phyloP scores from a whole-genome alignment of 2,329 filamentous ascomycete species.

The Aspergillus calidoustus region DNA sequence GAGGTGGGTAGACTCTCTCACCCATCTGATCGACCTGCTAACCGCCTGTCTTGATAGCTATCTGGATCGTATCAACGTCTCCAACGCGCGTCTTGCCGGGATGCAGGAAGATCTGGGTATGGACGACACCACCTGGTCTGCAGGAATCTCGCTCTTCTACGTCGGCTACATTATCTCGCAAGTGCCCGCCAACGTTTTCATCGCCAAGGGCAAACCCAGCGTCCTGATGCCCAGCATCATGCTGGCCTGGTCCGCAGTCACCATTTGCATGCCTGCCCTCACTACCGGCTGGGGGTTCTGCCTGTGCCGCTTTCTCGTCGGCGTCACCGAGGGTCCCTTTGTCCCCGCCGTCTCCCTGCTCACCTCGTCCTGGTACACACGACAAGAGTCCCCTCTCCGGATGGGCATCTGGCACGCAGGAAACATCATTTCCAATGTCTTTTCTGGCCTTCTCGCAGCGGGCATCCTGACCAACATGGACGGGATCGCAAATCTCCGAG shows the following conservation, averaged over 20 bases:
- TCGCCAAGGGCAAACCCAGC: slow-evolving; percentile 18
- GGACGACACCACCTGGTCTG: slow-evolving; percentile 19
- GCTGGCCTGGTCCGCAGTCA: slow-evolving; percentile 16
- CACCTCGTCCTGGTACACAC: slow-evolving; percentile 18
- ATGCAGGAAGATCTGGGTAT: slow-evolving; percentile 21
- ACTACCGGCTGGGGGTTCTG: slow-evolving; percentile 16
- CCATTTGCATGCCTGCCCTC: slow-evolving; percentile 19
- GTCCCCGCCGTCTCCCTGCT: slow-evolving; percentile 15
- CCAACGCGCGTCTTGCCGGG: slow-evolving; percentile 21
- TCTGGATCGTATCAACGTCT: slow-evolving; percentile 21
- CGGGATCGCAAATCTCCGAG: slow-evolving; percentile 10
- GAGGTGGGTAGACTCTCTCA: slow-evolving; percentile 2
- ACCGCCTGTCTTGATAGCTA: background rate
- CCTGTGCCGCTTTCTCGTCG: slow-evolving; percentile 18
- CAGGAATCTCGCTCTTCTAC: slow-evolving; percentile 19
- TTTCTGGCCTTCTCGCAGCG: slow-evolving; percentile 12
- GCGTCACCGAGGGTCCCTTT: slow-evolving; percentile 16
- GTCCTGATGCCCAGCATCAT: slow-evolving; percentile 16
- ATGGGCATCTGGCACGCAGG: slow-evolving; percentile 20
- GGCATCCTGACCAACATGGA: slow-evolving; percentile 19
- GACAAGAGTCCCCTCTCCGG: slow-evolving; percentile 13
- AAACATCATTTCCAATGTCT: slow-evolving; percentile 17
- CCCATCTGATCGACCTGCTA: background rate
- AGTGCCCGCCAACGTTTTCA: slow-evolving; percentile 15
- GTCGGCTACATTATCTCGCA: slow-evolving; percentile 21